Percentiles rank a stretch among this genome's conserved stretches.
Conservation (phyloP, 1,139 yeast genomes). For the Hemisphaericaspora subhashii region DNA sequence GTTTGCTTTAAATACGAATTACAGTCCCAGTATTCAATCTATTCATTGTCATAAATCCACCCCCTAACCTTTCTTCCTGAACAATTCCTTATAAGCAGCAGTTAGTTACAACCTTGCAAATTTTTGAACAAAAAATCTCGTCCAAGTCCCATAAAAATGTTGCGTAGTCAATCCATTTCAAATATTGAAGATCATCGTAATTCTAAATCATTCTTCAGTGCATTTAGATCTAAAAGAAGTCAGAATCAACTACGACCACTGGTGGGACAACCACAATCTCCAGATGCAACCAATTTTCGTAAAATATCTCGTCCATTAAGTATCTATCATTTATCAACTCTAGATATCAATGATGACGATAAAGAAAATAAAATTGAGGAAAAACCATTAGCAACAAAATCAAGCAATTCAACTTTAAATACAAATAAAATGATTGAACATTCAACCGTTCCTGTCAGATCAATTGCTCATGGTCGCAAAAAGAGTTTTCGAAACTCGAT, state of each 20-base stretch:
- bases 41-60: no score
- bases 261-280: background rate
- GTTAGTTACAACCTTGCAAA: no score
- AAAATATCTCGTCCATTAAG: conserved; percentile 13
- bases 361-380: conserved; percentile 14
- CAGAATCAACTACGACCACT: conserved; percentile 1
- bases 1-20: no score
- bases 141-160: conserved; percentile 21
- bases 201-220: conserved; percentile 21
- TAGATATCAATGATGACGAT: conserved; percentile 13
- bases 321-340: conserved; percentile 10
- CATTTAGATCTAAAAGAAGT: conserved; percentile 21
- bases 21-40: no score
- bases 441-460: background rate
- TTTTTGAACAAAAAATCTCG: no score
- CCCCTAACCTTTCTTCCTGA: conserved; percentile 1
- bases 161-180: conserved; percentile 33
- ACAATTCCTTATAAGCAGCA: no score
- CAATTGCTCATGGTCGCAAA: background rate
- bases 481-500: conserved; percentile 8
- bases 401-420: conserved; percentile 26
- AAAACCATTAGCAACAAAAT: conserved; percentile 21
- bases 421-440: conserved; percentile 2
- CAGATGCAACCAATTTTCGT: background rate
- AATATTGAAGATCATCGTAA: conserved; percentile 26